Evolutionary conservation across 2,329 filamentous ascomycete species (phyloP).

Genomic region (Pseudodiploospora longispora): DNA sequence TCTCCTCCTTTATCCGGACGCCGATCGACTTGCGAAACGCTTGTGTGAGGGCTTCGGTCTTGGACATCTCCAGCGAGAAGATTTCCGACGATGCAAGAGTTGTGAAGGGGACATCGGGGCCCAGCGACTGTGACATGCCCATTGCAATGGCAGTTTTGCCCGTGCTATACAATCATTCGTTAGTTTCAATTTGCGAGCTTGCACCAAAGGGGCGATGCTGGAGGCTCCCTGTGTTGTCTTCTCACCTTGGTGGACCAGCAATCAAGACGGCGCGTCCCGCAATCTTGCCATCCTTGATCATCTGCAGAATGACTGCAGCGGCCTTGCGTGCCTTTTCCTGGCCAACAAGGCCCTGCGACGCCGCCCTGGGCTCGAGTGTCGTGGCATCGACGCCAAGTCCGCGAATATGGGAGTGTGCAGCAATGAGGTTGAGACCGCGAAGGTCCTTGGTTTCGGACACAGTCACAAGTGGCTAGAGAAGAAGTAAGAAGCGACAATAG

Average conservation of each 20-base stretch:
- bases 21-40: conserved; percentile 99
- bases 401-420: conserved; percentile 95
- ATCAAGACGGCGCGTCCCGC: conserved; percentile 91
- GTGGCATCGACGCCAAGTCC: conserved; percentile 89
- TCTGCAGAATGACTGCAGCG: conserved; percentile 90
- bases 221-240: not conserved
- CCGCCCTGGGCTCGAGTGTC: conserved; percentile 74
- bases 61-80: conserved; percentile 98
- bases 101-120: conserved; percentile 91
- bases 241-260: conserved; percentile 77
- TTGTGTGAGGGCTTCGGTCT: conserved; percentile 95
- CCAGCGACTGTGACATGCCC: conserved; percentile 96
- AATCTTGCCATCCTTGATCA: conserved; percentile 99
- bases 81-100: conserved; percentile 94
- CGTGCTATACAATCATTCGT: conserved; percentile 48
- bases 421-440: conserved; percentile 92
- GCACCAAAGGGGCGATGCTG: not conserved
- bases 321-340: conserved; percentile 96
- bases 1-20: conserved; percentile 97
- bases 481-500: not conserved
- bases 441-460: conserved; percentile 95
- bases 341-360: conserved; percentile 89
- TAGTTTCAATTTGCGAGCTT: not conserved
- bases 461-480: conserved; percentile 54
- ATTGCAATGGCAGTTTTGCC: conserved; percentile 98